Base-by-base conservation (phyloP, 495 filamentous ascomycete genomes). In the Ascodesmis nigricans region DNA sequence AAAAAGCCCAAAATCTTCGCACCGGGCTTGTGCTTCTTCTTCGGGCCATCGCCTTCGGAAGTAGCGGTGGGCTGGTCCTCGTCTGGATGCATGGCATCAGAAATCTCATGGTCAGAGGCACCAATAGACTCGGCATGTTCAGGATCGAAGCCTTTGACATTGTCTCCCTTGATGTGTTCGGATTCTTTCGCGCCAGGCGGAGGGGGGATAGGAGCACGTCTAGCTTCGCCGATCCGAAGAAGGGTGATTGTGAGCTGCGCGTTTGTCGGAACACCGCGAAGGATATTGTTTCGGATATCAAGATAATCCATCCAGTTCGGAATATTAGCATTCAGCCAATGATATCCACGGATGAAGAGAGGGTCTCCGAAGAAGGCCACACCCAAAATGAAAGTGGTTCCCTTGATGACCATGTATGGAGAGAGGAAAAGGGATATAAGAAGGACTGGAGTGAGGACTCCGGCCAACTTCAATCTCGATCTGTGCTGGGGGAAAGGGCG, bases 191-290 rank as follows among this genome's bases (percentile, higher is more conserved):
- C 8, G 2, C 55, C 56, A 3, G 80, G 78, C 0, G 79, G 75
- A n/a, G 80, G 78, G 2, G 79, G 78, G 0, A 91, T 54, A 0
- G 81, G 80, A 0, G 78, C 67, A 34, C 75, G 71, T 53, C 82
- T 84, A 13, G 69, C 72, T 57, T 90, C 81, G 33, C 80, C 78
- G 35, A 83, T 71, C 23, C 82, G 75, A 17, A 92, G 73, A 8
- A 91, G 64, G 3, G 81, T 91, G 29, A 91, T 53, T 0, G 80
- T 77, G 9, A 91, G 61, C 43, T 90, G 81, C 11, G 78, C 79
- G 47, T 91, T 87, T 2, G 81, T 91, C 0, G 81, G 81, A 23
- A 82, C 69, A n/a, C 75, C 78, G 9, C 3, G 29, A 7, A 10
- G 1, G 19, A 35, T 54, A 31, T 59, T 71, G 68, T 74, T 77